A percentile compares a stretch with the other conserved stretches of the same genome.
Evolutionary conservation across 805 yeast genomes (phyloP).

Genomic region (Candida methanosorbosa): DNA sequence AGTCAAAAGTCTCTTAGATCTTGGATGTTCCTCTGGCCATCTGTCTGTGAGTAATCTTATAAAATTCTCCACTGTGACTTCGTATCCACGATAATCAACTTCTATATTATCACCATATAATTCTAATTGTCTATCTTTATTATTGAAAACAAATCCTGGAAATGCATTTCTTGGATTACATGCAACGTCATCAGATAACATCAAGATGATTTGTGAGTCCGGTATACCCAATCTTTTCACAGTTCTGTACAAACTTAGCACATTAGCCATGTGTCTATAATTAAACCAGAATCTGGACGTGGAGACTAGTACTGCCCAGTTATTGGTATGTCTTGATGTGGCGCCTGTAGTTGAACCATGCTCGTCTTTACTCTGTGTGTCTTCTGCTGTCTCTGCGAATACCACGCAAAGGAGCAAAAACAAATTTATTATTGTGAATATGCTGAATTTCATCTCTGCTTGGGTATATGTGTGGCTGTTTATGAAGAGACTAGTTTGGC

Average conservation of each 20-base stretch:
- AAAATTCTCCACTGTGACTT: conserved; percentile 95
- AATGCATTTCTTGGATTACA: conserved; percentile 94
- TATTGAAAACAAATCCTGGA: conserved; percentile 93
- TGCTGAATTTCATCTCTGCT: too few species aligned
- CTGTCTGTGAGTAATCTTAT: conserved; percentile 89
- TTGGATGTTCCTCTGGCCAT: conserved; percentile 91
- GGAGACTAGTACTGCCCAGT: conserved; percentile 86
- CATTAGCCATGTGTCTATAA: conserved; percentile 96
- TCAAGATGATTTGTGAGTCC: conserved; percentile 91
- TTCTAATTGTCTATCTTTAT: conserved; percentile 85
- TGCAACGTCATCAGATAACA: conserved; percentile 95
- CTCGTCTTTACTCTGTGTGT: too few species aligned
- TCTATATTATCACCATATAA: conserved; percentile 91
- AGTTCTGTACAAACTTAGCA: conserved; percentile 86
- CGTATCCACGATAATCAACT: conserved; percentile 96
- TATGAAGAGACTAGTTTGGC: too few species aligned
- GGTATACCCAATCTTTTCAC: conserved; percentile 96
- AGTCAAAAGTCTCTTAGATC: conserved; percentile 81
- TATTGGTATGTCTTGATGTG: conserved; percentile 47
- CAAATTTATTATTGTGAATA: too few species aligned
- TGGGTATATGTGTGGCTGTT: too few species aligned
- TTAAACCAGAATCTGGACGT: conserved; percentile 98
- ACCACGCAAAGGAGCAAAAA: too few species aligned
- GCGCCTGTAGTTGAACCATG: too few species aligned
- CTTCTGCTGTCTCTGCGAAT: too few species aligned